Conservation (phyloP, 345 rosid genomes). For the Salix brachista region DNA sequence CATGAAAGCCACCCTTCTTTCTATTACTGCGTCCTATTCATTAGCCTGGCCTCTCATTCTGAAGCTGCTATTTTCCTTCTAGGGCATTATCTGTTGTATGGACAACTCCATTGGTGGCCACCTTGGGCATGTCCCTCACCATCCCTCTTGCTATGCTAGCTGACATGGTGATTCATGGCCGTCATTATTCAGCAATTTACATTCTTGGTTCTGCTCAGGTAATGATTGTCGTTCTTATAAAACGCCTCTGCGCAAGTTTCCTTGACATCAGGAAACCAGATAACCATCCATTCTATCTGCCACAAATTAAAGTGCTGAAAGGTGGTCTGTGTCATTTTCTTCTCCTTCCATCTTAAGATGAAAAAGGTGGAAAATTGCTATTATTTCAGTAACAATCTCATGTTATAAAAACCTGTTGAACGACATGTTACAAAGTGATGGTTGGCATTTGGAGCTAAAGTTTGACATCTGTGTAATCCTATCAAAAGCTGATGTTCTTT, state of each 20-base stretch:
- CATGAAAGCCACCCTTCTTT: conserved; percentile 2
- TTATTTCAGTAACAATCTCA: background rate
- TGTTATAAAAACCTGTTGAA: no score
- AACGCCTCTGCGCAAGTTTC: background rate
- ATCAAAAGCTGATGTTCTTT: background rate
- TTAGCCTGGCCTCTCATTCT: background rate
- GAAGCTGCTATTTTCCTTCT: background rate
- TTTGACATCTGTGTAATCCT: background rate
- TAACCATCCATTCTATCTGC: background rate
- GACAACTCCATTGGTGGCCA: conserved; percentile 84
- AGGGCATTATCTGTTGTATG: conserved; percentile 85
- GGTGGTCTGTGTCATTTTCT: background rate
- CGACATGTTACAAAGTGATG: background rate
- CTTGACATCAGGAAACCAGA: background rate
- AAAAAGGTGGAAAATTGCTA: background rate
- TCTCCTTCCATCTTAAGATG: background rate
- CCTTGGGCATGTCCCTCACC: conserved; percentile 82
- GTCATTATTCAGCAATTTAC: conserved; percentile 74
- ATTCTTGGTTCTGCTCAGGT: conserved; percentile 79
- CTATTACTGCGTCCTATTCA: background rate
- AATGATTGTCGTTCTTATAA: background rate
- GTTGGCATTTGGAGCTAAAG: background rate
- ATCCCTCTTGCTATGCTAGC: conserved; percentile 87
- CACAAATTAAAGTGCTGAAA: background rate
- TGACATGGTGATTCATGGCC: conserved; percentile 77